Evolutionary conservation across 2,329 filamentous ascomycete species (phyloP), one percentile per base, ranked within the genome.

Genomic region (Coniochaeta sp.): DNA sequence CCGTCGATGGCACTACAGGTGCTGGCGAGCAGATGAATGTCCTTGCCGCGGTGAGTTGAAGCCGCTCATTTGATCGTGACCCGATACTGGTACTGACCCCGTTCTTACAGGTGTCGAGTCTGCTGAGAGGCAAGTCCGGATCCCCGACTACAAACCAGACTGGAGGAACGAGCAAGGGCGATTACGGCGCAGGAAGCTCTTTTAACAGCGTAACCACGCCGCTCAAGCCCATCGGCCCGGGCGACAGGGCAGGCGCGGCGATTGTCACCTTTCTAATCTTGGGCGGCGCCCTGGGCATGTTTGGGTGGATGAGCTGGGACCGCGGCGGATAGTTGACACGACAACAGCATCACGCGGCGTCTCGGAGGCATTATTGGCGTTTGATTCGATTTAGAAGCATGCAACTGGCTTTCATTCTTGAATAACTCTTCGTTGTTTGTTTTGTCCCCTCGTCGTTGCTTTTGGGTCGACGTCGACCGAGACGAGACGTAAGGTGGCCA

Each of bases 21-120:
- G 77, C 81, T 8, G 79, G 82, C 9, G 78, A 84, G 61, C 71
- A 77, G 59, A 81, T 85, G 71, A 78, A 75, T 32, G 80, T 78
- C 0, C 64, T 83, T 6, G 75, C 74, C 6, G 73, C 81, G 3
- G 73, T n/a, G n/a, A n/a, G n/a, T n/a, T n/a, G n/a, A n/a, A n/a
- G n/a, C n/a, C n/a, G n/a, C n/a, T n/a, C n/a, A n/a, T n/a, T n/a
- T n/a, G n/a, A n/a, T n/a, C n/a, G n/a, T n/a, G n/a, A n/a, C n/a
- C n/a, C n/a, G n/a, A n/a, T n/a, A n/a, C n/a, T n/a, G n/a, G n/a
- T n/a, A n/a, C n/a, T n/a, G n/a, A n/a, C n/a, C n/a, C n/a, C n/a
- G n/a, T n/a, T n/a, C n/a, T n/a, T n/a, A n/a, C n/a, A n/a, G n/a
- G n/a, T 85, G 12, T 75, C 75, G 12, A 72, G 71, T 3, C 67